Evolutionary conservation across 495 filamentous ascomycete species (phyloP).

Genomic region (Aspergillus mulundensis): DNA sequence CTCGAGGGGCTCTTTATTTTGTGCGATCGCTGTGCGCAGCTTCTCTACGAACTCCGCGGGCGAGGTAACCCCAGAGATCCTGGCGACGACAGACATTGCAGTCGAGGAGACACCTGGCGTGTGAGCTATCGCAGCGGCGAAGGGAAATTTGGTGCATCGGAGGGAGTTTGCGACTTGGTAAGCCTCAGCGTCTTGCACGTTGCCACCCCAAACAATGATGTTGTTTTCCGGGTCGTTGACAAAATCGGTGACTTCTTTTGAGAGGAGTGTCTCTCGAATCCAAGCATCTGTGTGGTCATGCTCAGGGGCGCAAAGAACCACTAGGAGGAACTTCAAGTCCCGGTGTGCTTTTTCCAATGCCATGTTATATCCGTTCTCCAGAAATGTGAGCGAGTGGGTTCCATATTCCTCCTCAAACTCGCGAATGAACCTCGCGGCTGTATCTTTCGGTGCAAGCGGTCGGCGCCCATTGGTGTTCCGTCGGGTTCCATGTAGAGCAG

Average conservation of each 20-base stretch:
- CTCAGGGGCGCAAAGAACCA: constrained; percentile 82
- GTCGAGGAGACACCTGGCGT: constrained; percentile 76
- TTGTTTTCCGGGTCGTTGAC: constrained; percentile 68
- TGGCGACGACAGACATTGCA: constrained; percentile 79
- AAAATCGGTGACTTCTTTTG: constrained; percentile 66
- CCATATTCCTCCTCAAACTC: constrained; percentile 95
- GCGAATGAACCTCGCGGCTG: constrained; percentile 78
- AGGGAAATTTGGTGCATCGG: constrained; percentile 85
- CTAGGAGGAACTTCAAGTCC: constrained; percentile 84
- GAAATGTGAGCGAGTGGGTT: constrained; percentile 61
- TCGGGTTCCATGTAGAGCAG: constrained; percentile 47
- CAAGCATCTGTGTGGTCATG: constrained; percentile 89
- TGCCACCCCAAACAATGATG: constrained; percentile 86
- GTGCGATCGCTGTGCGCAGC: constrained; percentile 63
- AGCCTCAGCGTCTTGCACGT: constrained; percentile 84
- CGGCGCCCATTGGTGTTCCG: constrained; percentile 65
- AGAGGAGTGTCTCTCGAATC: constrained; percentile 74
- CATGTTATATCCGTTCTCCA: constrained; percentile 84
- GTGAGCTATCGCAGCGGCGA: constrained; percentile 76
- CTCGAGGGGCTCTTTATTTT: constrained; percentile 65
- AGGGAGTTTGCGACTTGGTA: constrained; percentile 85
- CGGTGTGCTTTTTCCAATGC: constrained; percentile 82
- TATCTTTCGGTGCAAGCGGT: constrained; percentile 75
- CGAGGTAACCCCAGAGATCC: constrained; percentile 65
- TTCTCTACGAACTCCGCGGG: constrained; percentile 65